Base-by-base conservation (phyloP, 2,329 filamentous ascomycete species). In the Pseudogymnoascus sp. region DNA sequence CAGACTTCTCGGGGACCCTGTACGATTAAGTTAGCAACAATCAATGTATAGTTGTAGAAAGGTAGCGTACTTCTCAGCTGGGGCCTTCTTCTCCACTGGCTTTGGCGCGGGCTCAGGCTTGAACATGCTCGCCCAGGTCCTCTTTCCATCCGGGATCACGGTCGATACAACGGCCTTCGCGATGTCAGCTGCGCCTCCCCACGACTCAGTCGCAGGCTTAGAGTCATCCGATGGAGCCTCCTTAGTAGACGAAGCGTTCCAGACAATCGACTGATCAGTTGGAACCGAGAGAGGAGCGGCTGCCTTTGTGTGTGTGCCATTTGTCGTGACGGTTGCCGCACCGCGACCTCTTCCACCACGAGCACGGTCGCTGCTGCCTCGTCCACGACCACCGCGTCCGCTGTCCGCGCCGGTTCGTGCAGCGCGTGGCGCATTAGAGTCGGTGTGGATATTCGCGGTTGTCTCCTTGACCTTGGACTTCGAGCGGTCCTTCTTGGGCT, bases 51-150 rank as follows among this genome's bases (percentile, higher is more conserved):
- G 2, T 9, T 45, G 33, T 25, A 12, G n/a, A 35, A 35, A 40
- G 21, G 27, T 5, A 13, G 60, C 64, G 45, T 67, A 71, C 68
- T 69, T 71, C 63, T 72, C 71, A 48, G 65, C 64, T 42, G 74
- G 73, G 48, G 72, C 77, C 33, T 82, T 79, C 62, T 81, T 77
- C 68, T 80, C 78, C 73, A 80, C 80, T 64, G 78, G 74, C 58
- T 73, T 71, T 61, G 76, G 74, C 59, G 74, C 71, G 39, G 84
- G 80, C 37, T 81, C 78, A 36, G 86, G 79, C 72, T 83, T 78
- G 65, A 91, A 83, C 81, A 92, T 87, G 75, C 87, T 89, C 37
- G 88, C 88, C 88, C 88, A 92, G 27, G 84, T 87, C 78, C 86
- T 87, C 65, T 77, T 75, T 64, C 72, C 69, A 61, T 75, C 72